Evolutionary conservation across 176 grass and related monocot species (phyloP).

Genomic region (Musa beccarii): DNA sequence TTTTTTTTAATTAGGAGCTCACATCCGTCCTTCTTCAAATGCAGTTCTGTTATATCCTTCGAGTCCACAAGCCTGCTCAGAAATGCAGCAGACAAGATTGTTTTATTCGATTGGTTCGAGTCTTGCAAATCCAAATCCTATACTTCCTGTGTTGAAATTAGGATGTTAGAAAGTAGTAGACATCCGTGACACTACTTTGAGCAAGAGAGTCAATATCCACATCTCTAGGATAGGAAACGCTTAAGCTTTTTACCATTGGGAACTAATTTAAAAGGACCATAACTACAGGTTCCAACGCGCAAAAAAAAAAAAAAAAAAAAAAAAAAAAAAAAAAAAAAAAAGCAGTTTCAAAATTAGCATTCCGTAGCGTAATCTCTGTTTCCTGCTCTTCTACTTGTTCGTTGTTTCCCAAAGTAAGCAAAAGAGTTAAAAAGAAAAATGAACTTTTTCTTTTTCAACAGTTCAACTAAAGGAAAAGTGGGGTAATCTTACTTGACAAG

Average conservation of each 20-base stretch:
- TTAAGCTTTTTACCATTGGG: neutral
- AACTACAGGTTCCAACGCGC: neutral
- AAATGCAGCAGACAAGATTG: neutral
- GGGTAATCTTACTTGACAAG: conserved; percentile 35
- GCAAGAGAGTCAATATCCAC: neutral
- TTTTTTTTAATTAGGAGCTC: conserved; percentile 39
- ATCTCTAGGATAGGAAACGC: neutral
- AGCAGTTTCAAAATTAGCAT: too few relatives aligned
- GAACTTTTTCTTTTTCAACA: neutral
- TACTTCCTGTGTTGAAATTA: neutral
- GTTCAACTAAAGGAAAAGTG: neutral
- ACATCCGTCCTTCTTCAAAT: conserved; percentile 30
- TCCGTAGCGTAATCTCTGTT: too few relatives aligned
- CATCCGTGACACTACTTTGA: neutral
- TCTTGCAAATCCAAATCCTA: neutral
- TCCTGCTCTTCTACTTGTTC: too few relatives aligned
- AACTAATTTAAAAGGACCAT: neutral
- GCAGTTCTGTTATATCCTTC: conserved; percentile 34
- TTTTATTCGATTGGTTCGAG: neutral
- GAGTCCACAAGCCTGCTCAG: conserved; percentile 39
- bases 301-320: neutral
- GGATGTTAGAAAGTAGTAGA: neutral
- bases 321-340: neutral
- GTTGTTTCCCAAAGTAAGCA: neutral
- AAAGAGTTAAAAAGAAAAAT: neutral